A percentile compares a stretch with the other conserved stretches of the same genome.
These are phyloP conservation scores for Camillea tinctor DNA, from an alignment of 2,329 filamentous ascomycete species.

Conservation along the genomic window DNA sequence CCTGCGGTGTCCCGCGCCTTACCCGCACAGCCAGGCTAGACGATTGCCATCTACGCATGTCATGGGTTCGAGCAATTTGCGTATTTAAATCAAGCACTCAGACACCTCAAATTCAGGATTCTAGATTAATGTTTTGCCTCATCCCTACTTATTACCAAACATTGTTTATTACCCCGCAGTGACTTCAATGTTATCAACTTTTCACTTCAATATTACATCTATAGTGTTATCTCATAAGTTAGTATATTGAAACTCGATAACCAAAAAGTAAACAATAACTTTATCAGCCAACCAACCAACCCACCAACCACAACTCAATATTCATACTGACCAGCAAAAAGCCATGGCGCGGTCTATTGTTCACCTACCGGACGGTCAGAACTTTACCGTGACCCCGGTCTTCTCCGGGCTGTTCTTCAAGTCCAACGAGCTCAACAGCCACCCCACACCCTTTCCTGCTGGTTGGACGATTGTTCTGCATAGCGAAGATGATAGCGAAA, in stretches of 20 bases:
- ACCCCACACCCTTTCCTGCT: slow-evolving; percentile 71
- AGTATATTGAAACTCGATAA: no score
- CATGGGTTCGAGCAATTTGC: not conserved
- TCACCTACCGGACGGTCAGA: slow-evolving; percentile 84
- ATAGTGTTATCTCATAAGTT: no score
- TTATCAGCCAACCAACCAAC: not conserved
- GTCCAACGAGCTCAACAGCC: slow-evolving; percentile 68
- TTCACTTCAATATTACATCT: no score
- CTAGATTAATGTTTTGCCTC: not conserved
- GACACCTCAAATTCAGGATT: not conserved
- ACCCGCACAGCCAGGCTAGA: not conserved
- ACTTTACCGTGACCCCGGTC: slow-evolving; percentile 75
- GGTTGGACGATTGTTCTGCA: slow-evolving; percentile 90
- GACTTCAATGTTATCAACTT: no score
- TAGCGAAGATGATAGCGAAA: slow-evolving; percentile 51
- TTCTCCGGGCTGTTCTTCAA: slow-evolving; percentile 94
- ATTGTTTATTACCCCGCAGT: not conserved
- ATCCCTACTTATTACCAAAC: no score
- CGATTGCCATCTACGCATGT: no score
- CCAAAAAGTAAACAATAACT: no score
- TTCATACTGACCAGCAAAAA: not conserved
- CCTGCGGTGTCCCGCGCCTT: not conserved
- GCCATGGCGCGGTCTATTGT: slow-evolving; percentile 45
- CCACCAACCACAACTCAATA: not conserved
- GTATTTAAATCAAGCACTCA: not conserved